Evolutionary conservation across 1,284 basidiomycete genomes (phyloP).

Genomic region (Rhodofomes roseus): DNA sequence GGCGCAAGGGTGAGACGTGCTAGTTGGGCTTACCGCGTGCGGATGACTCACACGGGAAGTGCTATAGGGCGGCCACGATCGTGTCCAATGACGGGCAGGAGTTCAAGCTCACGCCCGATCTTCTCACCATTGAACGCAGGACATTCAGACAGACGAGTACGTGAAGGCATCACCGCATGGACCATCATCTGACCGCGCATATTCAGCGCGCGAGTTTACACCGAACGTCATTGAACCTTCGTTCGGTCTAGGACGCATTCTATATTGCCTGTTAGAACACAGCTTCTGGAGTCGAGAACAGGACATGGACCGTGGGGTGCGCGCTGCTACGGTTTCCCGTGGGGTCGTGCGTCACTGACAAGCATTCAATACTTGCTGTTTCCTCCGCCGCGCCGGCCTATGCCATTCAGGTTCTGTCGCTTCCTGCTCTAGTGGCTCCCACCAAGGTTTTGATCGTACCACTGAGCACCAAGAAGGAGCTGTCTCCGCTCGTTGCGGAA

Average conservation of each 20-base stretch:
- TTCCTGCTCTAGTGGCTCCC: constrained; percentile 89
- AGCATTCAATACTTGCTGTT: constrained; percentile 4
- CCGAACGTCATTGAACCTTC: constrained; percentile 99
- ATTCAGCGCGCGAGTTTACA: constrained; percentile 86
- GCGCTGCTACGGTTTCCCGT: constrained; percentile 32
- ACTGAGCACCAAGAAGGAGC: constrained; percentile 85
- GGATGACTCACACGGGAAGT: constrained; percentile 18
- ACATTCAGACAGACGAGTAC: constrained; percentile 87
- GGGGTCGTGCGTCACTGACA: constrained; percentile 14
- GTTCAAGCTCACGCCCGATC: constrained; percentile 72
- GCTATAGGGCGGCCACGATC: constrained; percentile 44
- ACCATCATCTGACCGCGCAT: constrained; percentile 26
- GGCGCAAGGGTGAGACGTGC: constrained; percentile 59
- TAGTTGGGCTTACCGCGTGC: constrained; percentile 15
- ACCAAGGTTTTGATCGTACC: constrained; percentile 97
- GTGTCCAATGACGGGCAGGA: constrained; percentile 59
- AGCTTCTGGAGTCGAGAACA: constrained; percentile 94
- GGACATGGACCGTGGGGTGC: constrained; percentile 83
- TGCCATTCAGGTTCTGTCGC: constrained; percentile 72
- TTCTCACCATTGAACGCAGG: constrained; percentile 80
- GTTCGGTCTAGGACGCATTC: constrained; percentile 95
- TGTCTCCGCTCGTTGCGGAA: constrained; percentile 83
- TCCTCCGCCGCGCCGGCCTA: constrained; percentile 11
- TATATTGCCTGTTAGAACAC: constrained; percentile 95
- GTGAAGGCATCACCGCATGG: constrained; percentile 28